Base-by-base conservation (phyloP, 2,329 filamentous ascomycete species). In the Peltaster fructicola region DNA sequence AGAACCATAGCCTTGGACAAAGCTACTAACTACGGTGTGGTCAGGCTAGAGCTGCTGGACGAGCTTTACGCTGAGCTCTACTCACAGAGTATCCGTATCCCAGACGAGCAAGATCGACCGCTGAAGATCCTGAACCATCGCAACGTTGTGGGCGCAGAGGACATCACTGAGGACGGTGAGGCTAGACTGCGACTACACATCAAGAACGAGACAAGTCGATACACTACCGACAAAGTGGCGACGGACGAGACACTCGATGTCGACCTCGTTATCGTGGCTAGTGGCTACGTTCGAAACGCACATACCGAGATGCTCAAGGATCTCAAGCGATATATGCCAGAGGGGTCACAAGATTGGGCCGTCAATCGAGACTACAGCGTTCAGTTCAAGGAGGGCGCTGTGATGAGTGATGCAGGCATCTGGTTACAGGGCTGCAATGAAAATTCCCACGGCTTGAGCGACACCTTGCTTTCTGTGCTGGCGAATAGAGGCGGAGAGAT, bases 371-470 rank as follows among this genome's bases (percentile, higher is more conserved):
- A 93, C 48, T 95, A 95, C 51, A 64, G 64, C 25, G 68, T 93
- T 23, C 57, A 72, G 30, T 81, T 90, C 45, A 61, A 66, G 23
- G 56, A 65, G 2, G 72, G 66, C 15, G 61, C 65, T 23, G 74
- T 95, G 16, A 64, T 69, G n/a, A 46, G 62, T 1, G 68, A 73
- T 21, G 75, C 80, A 8, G 84, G 84, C 3, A 62, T 95, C 30
- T 95, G 79, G 75, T 60, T 95, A 40, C 88, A 95, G 50, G 85
- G 85, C 15, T 93, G 84, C 56, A 90, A 82, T 48, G 84, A 95
- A 58, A 70, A 64, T 33, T 91, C 82, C 16, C 85, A 95, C 51
- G 85, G 85, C 31, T 76, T 85, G n/a, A 49, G 48, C 14, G 49
- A 51, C 29, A 44, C 47, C 1, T 29, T 52, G 22, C 37, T 52